A percentile compares a stretch with the other conserved stretches of the same genome.
phyloP scores from a whole-genome alignment of 1,284 basidiomycete genomes.

The Rhodotorula sp. region DNA sequence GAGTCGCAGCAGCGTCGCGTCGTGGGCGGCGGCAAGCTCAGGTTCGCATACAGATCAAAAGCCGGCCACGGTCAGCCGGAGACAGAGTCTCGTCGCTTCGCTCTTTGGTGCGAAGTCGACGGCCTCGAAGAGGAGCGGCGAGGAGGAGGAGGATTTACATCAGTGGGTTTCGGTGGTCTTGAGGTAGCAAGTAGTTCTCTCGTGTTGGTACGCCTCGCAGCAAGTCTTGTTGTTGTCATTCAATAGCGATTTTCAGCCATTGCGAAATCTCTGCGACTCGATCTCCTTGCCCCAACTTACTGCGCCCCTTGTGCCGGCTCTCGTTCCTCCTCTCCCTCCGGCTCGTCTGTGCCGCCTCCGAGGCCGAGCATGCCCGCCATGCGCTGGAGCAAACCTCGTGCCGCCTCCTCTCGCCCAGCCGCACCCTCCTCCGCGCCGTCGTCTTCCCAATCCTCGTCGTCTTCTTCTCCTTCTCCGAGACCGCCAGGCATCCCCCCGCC shows the following conservation, averaged over 20 bases:
- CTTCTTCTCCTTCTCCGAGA: constrained; percentile 20
- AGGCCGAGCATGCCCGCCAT: constrained; percentile 18
- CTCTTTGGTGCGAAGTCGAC: background rate
- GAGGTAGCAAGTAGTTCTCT: background rate
- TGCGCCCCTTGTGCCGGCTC: background rate
- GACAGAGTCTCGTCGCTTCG: background rate
- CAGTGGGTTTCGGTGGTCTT: constrained; percentile 20
- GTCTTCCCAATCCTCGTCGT: constrained; percentile 1
- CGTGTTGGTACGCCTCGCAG: background rate
- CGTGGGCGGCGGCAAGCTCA: too few species aligned
- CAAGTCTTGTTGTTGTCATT: background rate
- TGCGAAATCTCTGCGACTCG: background rate
- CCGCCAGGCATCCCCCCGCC: constrained; percentile 34
- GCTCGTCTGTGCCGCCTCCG: background rate
- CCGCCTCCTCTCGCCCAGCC: background rate
- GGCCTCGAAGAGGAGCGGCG: background rate
- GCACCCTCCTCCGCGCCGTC: background rate
- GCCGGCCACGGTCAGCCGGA: background rate
- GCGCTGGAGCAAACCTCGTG: constrained; percentile 13
- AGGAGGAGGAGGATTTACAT: background rate
- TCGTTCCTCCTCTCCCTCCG: background rate
- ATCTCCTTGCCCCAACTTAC: too few species aligned
- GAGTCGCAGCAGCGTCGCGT: too few species aligned
- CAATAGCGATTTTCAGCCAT: background rate
- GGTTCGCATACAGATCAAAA: too few species aligned